A percentile compares a stretch with the other conserved stretches of the same genome.
Conservation (phyloP, 306 rosid genomes). For the Potentilla sterilis region DNA sequence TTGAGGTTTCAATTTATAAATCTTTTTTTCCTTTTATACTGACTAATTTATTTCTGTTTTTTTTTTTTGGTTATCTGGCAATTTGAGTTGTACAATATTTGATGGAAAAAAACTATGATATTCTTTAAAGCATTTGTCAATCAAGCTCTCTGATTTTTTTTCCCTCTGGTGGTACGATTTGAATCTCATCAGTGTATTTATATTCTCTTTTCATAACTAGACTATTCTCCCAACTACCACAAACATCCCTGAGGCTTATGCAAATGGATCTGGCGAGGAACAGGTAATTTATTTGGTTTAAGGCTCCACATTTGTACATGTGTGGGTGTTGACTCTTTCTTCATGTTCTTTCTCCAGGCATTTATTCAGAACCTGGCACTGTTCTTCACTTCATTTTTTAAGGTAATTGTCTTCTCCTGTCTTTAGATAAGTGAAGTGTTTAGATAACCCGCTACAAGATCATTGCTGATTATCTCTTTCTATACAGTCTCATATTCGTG, state of each 20-base stretch:
- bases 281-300: conserved; percentile 47
- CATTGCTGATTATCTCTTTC: not conserved
- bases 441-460: not conserved
- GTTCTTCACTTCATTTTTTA: conserved; percentile 86
- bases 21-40: not conserved
- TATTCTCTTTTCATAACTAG: conserved; percentile 37
- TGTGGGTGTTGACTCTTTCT: conserved; percentile 1
- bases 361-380: conserved; percentile 93
- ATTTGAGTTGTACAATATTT: not conserved
- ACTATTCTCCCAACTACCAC: conserved; percentile 70
- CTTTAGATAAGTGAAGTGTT: not conserved
- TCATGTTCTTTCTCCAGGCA: conserved; percentile 46
- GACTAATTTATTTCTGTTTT: not conserved
- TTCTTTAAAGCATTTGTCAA: not conserved
- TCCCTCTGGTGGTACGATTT: not conserved
- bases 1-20: not conserved
- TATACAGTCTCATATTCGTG: conserved; percentile 75
- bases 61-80: not conserved
- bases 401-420: conserved; percentile 44
- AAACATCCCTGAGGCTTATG: conserved; percentile 90
- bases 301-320: not conserved
- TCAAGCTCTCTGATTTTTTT: not conserved
- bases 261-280: conserved; percentile 78
- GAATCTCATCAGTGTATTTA: not conserved
- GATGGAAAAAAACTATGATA: not conserved